A percentile compares a stretch with the other conserved stretches of the same genome.
These are phyloP conservation scores for Staphylotrichum tortipilum DNA, from an alignment of 495 filamentous ascomycete species.

Conservation along the genomic window DNA sequence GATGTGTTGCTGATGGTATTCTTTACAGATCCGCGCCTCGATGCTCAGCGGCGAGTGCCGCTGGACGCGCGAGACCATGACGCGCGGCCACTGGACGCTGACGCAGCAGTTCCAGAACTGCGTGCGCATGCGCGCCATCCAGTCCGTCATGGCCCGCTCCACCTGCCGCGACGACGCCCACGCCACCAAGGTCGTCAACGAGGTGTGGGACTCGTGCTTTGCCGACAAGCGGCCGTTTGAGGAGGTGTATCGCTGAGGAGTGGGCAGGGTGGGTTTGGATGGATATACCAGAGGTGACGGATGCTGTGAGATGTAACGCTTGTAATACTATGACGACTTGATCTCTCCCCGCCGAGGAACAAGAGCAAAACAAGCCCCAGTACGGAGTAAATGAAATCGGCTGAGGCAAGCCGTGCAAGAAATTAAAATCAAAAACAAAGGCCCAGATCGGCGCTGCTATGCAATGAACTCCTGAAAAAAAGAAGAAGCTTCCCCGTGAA, in stretches of 20 bases:
- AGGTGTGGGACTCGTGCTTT: conserved; percentile 97
- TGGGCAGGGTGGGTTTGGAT: too few species aligned
- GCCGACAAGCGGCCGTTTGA: conserved; percentile 90
- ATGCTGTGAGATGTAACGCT: conserved; percentile 1
- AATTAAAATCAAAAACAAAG: conserved; percentile 4
- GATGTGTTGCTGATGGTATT: background rate
- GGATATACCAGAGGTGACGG: too few species aligned
- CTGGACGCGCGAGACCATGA: conserved; percentile 80
- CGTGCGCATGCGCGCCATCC: conserved; percentile 68
- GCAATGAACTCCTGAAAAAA: conserved; percentile 6
- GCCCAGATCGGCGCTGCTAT: conserved; percentile 7
- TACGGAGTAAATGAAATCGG: too few species aligned
- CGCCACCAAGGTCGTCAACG: conserved; percentile 79
- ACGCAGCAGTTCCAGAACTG: conserved; percentile 92
- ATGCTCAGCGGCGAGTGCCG: conserved; percentile 90
- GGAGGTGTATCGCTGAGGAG: conserved; percentile 76
- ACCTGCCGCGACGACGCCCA: conserved; percentile 78
- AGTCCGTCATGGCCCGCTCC: conserved; percentile 66
- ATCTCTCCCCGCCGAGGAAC: background rate
- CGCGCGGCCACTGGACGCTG: conserved; percentile 71
- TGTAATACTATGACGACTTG: conserved; percentile 5
- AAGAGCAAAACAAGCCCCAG: too few species aligned
- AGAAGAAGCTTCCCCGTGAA: background rate
- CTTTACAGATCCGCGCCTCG: conserved; percentile 71
- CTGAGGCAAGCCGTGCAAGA: too few species aligned